Base-by-base conservation (phyloP, 768 basidiomycete species). In the Atractiella rhizophila region DNA sequence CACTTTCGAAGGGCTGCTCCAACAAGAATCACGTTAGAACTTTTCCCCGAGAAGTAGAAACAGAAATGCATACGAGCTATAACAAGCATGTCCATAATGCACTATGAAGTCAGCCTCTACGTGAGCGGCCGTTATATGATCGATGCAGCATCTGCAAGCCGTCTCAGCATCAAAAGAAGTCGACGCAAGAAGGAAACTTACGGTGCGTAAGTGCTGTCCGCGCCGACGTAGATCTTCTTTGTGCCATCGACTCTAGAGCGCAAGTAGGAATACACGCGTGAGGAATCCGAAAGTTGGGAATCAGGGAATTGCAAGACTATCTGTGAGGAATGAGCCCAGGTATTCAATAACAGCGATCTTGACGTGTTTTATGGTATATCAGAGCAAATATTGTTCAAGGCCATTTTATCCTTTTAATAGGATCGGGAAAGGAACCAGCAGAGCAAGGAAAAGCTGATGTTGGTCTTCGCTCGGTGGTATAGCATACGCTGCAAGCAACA, bases 181-280 rank as follows among this genome's bases (percentile, higher is more conserved):
- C 46, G 31, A 42, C 21, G 35, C 31, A 20, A 28, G 18, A 21
- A 28, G 6, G 26, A 1, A 12, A 20, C 70, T 33, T 62, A 72
- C 86, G 79, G 86, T 60, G 86, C 91, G 58, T 94, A 94, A 4
- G 86, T 88, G 18, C 86, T 94, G 59, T 98, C 88, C 11, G 86
- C 88, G n/a, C 94, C 66, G 4, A 91, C 75, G 56, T 82, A 88
- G 19, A 81, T 61, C 51, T 86, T 76, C 24, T 49, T 57, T 18
- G 57, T 58, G 15, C 37, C 37, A 33, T 65, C 62, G 19, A 71
- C 55, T 40, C 52, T 58, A 2, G 54, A 54, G 53, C 74, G 77
- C 27, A 98, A 64, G 4, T 60, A 55, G 28, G 69, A 65, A 55
- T 73, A 85, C 21, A 96, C 73, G 2, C 73, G 72, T 13, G 94